Percentiles rank a stretch among this genome's conserved stretches.
These are phyloP conservation scores for Rhododendron vialii DNA, from an alignment of 148 eudicot genomes.

Conservation along the genomic window DNA sequence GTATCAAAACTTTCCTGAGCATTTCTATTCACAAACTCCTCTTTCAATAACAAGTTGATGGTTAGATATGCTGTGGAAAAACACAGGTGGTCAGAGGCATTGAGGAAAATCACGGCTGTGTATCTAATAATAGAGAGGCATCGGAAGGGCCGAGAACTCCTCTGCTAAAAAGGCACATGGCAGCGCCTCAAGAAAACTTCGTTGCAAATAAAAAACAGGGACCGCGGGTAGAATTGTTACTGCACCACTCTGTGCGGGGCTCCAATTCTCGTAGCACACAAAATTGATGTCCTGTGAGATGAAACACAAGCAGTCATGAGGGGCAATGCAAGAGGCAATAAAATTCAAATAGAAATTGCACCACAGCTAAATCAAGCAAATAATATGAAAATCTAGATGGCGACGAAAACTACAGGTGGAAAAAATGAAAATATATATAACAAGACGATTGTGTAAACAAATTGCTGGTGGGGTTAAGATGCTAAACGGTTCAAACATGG, in stretches of 20 bases:
- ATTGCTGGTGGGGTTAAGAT: no score
- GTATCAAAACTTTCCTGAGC: background rate
- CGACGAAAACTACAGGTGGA: background rate
- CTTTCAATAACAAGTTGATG: background rate
- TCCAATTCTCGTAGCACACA: conserved; percentile 70
- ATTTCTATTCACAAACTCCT: background rate
- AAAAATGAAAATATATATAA: background rate
- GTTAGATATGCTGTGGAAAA: background rate
- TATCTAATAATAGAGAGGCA: conserved; percentile 24
- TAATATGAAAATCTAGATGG: background rate
- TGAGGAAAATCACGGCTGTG: conserved; percentile 15
- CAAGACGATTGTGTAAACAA: background rate
- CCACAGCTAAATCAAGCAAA: background rate
- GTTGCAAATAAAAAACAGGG: conserved; percentile 85
- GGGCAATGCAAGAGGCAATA: background rate
- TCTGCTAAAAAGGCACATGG: conserved; percentile 76
- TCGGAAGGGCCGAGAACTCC: conserved; percentile 44
- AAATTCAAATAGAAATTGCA: background rate
- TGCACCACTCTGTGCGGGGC: conserved; percentile 85
- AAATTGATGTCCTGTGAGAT: conserved; percentile 61
- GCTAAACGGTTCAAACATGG: background rate
- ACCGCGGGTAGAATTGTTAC: conserved; percentile 55
- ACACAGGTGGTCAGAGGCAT: background rate
- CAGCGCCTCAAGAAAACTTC: conserved; percentile 83
- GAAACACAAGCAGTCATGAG: background rate